Percentiles rank a stretch among this genome's conserved stretches.
These are phyloP conservation scores for Backusella liffmaniae DNA, from an alignment of 192 early-diverging fungal genomes.

Conservation along the genomic window DNA sequence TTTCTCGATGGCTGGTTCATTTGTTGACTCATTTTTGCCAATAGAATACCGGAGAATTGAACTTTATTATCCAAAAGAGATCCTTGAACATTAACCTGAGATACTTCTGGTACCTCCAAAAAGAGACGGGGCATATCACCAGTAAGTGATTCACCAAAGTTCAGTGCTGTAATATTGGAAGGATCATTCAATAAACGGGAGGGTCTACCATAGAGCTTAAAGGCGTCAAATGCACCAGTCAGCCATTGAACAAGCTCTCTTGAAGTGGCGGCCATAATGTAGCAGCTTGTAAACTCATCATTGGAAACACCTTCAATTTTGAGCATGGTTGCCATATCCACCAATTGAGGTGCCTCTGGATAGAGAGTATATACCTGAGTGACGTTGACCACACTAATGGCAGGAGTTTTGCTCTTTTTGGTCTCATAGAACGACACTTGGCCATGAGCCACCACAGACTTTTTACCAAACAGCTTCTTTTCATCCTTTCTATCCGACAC, in stretches of 20 bases:
- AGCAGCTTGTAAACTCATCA: not conserved
- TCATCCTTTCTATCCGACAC: constrained; percentile 53
- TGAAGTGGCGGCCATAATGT: constrained; percentile 29
- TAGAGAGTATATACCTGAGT: constrained; percentile 57
- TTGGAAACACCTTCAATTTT: constrained; percentile 40
- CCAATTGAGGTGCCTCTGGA: constrained; percentile 43
- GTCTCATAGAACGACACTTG: constrained; percentile 52
- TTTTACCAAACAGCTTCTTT: constrained; percentile 44
- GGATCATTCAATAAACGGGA: constrained; percentile 32
- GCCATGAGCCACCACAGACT: constrained; percentile 43
- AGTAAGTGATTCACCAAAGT: constrained; percentile 24
- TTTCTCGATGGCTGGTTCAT: not conserved
- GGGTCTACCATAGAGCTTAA: constrained; percentile 48
- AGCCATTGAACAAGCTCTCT: constrained; percentile 44
- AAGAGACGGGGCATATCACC: constrained; percentile 26
- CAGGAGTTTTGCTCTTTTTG: constrained; percentile 49
- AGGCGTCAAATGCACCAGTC: constrained; percentile 40
- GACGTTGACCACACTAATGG: constrained; percentile 50
- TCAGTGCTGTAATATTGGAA: constrained; percentile 17
- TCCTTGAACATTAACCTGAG: not conserved
- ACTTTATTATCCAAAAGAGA: constrained; percentile 9
- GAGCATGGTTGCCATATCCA: constrained; percentile 36
- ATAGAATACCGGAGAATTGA: not conserved
- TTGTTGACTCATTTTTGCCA: not conserved
- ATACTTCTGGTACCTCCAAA: constrained; percentile 26